Percentiles rank a stretch among this genome's conserved stretches.
Conservation (phyloP, 352 stramenopile species). For the Hyaloperonospora arabidopsidis region DNA sequence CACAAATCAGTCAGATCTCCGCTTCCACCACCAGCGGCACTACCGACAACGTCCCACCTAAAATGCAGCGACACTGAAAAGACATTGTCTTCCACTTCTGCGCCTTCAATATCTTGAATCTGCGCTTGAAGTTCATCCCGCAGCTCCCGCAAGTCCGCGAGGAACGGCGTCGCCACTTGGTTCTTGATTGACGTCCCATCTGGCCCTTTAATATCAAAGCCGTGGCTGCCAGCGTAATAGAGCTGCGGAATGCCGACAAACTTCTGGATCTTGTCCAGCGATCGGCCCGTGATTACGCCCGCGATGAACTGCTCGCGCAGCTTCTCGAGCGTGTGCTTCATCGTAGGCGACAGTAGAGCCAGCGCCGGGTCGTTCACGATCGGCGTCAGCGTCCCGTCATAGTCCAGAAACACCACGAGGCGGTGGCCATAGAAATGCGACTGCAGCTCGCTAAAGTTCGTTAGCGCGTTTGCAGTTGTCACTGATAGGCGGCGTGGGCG, state of each 20-base stretch:
- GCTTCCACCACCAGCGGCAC: neutral
- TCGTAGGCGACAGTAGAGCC: constrained; percentile 57
- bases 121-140: constrained; percentile 38
- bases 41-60: constrained; percentile 30
- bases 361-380: constrained; percentile 84
- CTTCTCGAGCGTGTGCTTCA: constrained; percentile 65
- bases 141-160: constrained; percentile 52
- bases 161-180: constrained; percentile 70
- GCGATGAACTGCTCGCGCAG: constrained; percentile 77
- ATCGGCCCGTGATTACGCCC: constrained; percentile 80
- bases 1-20: neutral
- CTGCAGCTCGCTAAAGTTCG: constrained; percentile 57
- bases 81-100: constrained; percentile 84
- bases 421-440: constrained; percentile 43
- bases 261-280: constrained; percentile 82
- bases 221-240: constrained; percentile 86
- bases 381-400: constrained; percentile 85
- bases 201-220: constrained; percentile 84
- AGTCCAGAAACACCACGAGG: constrained; percentile 84
- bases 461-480: constrained; percentile 62
- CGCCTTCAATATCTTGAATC: constrained; percentile 47
- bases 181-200: constrained; percentile 77
- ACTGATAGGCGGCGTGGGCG: constrained; percentile 45
- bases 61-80: constrained; percentile 88
- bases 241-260: constrained; percentile 84